A percentile compares a stretch with the other conserved stretches of the same genome.
Conservation (phyloP, 176 grass and related monocot genomes). For the Avena eriantha region DNA sequence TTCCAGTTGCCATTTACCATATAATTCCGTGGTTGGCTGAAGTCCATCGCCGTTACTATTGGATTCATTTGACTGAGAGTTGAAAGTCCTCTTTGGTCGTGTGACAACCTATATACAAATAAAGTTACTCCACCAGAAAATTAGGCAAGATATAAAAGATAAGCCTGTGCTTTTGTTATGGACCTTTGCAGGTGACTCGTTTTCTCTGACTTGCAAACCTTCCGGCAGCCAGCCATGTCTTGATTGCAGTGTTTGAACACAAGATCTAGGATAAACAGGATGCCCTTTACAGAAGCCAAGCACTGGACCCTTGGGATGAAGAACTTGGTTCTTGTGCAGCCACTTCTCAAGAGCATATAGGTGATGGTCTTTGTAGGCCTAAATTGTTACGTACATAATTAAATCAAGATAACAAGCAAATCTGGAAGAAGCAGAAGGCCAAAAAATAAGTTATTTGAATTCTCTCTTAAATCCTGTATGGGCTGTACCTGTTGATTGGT, state of each 20-base stretch:
- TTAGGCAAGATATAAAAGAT: neutral
- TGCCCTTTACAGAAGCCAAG: constrained; percentile 87
- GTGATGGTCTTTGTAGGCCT: constrained; percentile 94
- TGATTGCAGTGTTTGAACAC: constrained; percentile 83
- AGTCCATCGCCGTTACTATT: constrained; percentile 54
- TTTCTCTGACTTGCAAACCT: constrained; percentile 87
- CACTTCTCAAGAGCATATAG: constrained; percentile 90
- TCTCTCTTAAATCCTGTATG: constrained; percentile 27
- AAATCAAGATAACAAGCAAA: constrained; percentile 21
- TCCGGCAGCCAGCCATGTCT: constrained; percentile 84
- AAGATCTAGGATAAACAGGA: constrained; percentile 86
- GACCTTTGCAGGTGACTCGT: constrained; percentile 81
- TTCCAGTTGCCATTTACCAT: constrained; percentile 93
- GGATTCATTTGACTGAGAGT: constrained; percentile 51
- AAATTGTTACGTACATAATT: constrained; percentile 40
- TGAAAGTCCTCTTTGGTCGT: constrained; percentile 63
- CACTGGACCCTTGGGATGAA: constrained; percentile 85
- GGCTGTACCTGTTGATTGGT: constrained; percentile 82
- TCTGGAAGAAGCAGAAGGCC: constrained; percentile 17
- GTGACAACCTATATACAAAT: constrained; percentile 65
- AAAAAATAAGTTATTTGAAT: constrained; percentile 17
- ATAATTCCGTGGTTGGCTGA: constrained; percentile 67
- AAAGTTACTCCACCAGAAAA: constrained; percentile 32
- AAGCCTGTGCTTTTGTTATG: constrained; percentile 18
- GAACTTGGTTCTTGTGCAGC: constrained; percentile 88